Evolutionary conservation across 1,139 yeast genomes (phyloP).

Genomic region (Nakaseomyces glabratus): DNA sequence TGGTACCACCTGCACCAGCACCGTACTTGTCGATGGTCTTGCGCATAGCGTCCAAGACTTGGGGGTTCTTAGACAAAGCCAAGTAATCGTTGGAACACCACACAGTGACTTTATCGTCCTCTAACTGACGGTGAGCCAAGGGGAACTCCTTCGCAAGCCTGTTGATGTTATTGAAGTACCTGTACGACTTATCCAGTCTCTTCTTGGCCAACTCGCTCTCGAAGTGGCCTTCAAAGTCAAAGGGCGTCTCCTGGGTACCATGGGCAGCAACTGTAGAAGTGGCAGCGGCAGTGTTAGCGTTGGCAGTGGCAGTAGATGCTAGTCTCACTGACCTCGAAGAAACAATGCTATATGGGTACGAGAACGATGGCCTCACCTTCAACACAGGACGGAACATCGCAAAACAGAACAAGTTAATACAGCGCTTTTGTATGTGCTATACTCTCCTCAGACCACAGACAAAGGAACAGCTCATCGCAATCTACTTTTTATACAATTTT

Average conservation of each 20-base stretch:
- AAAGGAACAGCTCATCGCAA: too few species aligned
- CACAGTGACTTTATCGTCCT: slow-evolving; percentile 81
- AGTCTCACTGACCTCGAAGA: slow-evolving; percentile 11
- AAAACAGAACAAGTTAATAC: too few species aligned
- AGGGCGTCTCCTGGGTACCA: slow-evolving; percentile 39
- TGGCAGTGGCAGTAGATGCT: slow-evolving; percentile 27
- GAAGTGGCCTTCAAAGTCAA: slow-evolving; percentile 61
- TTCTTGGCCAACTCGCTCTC: slow-evolving; percentile 58
- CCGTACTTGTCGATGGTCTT: slow-evolving; percentile 81
- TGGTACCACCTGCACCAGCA: slow-evolving; percentile 98
- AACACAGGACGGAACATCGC: slow-evolving; percentile 8
- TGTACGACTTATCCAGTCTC: slow-evolving; percentile 81
- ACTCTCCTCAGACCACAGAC: too few species aligned
- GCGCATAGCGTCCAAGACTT: slow-evolving; percentile 70
- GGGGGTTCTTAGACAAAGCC: slow-evolving; percentile 81
- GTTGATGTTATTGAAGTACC: slow-evolving; percentile 93
- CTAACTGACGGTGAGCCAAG: slow-evolving; percentile 69
- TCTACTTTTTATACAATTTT: too few species aligned
- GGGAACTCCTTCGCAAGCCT: slow-evolving; percentile 93
- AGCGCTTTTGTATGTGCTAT: too few species aligned
- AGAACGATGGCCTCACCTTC: slow-evolving; percentile 1
- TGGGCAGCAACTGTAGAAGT: slow-evolving; percentile 23
- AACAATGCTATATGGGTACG: too few species aligned
- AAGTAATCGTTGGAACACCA: slow-evolving; percentile 98
- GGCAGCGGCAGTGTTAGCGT: slow-evolving; percentile 34